Base-by-base conservation (phyloP, 1,284 basidiomycete genomes). In the Naganishia sp. region DNA sequence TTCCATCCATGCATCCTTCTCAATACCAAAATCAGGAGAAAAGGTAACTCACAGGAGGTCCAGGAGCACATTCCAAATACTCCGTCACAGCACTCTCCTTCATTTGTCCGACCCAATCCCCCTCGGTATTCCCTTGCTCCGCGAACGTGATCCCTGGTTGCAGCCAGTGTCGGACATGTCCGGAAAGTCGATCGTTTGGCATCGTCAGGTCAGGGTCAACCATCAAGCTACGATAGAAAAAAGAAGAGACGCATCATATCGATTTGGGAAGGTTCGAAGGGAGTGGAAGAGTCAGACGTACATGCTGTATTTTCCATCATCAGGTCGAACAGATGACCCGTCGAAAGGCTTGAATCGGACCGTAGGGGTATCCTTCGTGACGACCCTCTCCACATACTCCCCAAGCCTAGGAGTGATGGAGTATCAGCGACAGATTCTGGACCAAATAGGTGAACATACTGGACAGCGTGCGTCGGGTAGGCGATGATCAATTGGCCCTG, bases 61-160 rank as follows among this genome's bases (percentile, higher is more conserved):
- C 64, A 53, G 64, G 64, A 5, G 64, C 52, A 60, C 64, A 52
- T 11, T 46, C 45, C 33, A 66, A 28, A 33, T 66, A 66, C 55
- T 66, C 56, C 11, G 63, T 65, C 55, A 66, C 36, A 16, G 64
- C 31, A 4, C 33, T 49, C 31, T 60, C 55, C 15, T 16, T n/a
- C 9, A 36, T n/a, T 18, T 50, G 55, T 16, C 53, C 63, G 2
- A 55, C n/a, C 54, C 11, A 25, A 11, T 50, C 49, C n/a, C 45
- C 52, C 16, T 54, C 52, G 18, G 44, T 28, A 21, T 36, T 36
- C 33, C 42, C 52, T 28, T 39, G 25, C 3, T 53, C 42, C 11
- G 52, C 39, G 42, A 66, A 53, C 6, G 25, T 31, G 23, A 66
- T 28, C 5, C 50, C 50, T n/a, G 55, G 36, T 33, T 52, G 64